Percentiles rank a stretch among this genome's conserved stretches.
Conservation (phyloP, 768 basidiomycete genomes). For the Termitomyces sp. region DNA sequence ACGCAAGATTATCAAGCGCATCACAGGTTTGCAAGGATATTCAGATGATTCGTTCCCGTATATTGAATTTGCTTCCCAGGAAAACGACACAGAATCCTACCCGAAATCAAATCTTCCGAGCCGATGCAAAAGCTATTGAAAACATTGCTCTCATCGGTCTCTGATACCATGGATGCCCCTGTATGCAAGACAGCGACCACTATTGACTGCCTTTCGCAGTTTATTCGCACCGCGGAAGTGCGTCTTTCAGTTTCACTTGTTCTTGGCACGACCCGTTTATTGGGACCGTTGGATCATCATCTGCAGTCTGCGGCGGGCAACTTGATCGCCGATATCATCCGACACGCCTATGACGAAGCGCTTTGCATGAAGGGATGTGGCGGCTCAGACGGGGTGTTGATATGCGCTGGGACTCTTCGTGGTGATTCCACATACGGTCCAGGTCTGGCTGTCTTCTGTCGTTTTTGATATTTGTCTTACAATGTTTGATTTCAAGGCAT, state of each 20-base stretch:
- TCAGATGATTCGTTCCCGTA: background rate
- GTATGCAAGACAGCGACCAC: conserved; percentile 67
- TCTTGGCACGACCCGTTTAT: background rate
- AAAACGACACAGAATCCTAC: conserved; percentile 58
- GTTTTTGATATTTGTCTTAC: background rate
- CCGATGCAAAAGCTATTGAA: conserved; percentile 56
- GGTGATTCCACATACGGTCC: conserved; percentile 85
- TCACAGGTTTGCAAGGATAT: conserved; percentile 45
- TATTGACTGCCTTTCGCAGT: conserved; percentile 72
- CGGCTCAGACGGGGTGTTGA: conserved; percentile 76
- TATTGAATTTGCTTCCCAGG: conserved; percentile 35
- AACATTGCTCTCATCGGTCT: conserved; percentile 64
- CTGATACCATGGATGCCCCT: conserved; percentile 65
- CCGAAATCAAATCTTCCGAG: conserved; percentile 53
- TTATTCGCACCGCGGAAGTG: conserved; percentile 73
- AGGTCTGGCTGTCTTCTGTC: conserved; percentile 38
- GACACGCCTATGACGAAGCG: conserved; percentile 79
- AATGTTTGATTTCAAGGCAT: conserved; percentile 38
- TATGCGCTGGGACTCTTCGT: conserved; percentile 80
- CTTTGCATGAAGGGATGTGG: conserved; percentile 52
- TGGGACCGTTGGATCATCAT: background rate
- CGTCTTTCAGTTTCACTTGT: conserved; percentile 1
- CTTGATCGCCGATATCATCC: conserved; percentile 82
- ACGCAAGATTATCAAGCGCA: conserved; percentile 54
- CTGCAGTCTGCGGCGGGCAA: conserved; percentile 65